Percentiles rank a stretch among this genome's conserved stretches.
These are phyloP conservation scores for Cenchrus fungigraminus DNA, from an alignment of 176 grass and related monocot genomes.

Conservation along the genomic window DNA sequence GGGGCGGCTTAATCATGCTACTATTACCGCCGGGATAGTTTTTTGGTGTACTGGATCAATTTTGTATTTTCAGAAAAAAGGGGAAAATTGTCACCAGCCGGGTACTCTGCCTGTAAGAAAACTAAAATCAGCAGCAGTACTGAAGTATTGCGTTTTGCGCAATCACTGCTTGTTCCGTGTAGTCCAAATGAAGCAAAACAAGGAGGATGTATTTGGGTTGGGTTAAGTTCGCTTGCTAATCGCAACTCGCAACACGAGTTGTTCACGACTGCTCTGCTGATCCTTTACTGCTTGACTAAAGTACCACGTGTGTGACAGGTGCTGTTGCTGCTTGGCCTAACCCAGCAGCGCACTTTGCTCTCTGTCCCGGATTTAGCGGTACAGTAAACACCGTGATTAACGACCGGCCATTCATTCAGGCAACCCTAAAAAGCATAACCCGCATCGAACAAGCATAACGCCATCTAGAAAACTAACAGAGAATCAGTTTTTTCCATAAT, in stretches of 20 bases:
- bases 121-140: background rate
- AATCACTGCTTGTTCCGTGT: background rate
- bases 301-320: conserved; percentile 14
- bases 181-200: background rate
- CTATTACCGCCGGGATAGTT: background rate
- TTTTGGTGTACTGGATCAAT: background rate
- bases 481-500: too few relatives aligned
- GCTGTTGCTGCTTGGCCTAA: conserved; percentile 44
- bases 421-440: too few relatives aligned
- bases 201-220: background rate
- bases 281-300: background rate
- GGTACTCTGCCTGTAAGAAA: too few relatives aligned
- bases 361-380: background rate
- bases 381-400: conserved; percentile 7
- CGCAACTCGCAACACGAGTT: background rate
- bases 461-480: too few relatives aligned
- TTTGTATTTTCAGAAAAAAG: background rate
- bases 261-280: conserved; percentile 36
- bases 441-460: too few relatives aligned
- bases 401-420: background rate
- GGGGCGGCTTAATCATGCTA: background rate
- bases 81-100: too few relatives aligned
- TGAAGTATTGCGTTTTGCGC: conserved; percentile 13
- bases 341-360: background rate
- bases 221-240: background rate